These are phyloP conservation scores for Globisporangium takayamanum DNA, from an alignment of 352 stramenopile genomes.

Conservation along the genomic window DNA sequence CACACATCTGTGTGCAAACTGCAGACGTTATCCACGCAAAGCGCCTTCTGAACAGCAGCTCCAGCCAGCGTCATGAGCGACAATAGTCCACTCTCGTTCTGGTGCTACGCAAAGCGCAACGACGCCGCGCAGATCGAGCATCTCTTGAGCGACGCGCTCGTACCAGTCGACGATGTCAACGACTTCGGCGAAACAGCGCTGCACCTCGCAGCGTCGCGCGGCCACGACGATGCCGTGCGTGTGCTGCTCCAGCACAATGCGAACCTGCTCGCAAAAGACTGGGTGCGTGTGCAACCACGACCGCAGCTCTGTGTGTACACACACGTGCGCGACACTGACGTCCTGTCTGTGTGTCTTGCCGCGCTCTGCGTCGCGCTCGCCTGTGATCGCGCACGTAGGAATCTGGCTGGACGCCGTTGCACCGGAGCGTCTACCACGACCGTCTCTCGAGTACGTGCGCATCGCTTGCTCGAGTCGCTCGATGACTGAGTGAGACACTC, in stretches of 20 bases:
- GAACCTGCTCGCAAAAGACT: conserved; percentile 43
- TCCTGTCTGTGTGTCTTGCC: not conserved
- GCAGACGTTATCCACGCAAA: too few species aligned
- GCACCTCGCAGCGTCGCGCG: conserved; percentile 54
- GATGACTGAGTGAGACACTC: not conserved
- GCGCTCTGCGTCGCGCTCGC: conserved; percentile 4
- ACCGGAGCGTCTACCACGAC: conserved; percentile 64
- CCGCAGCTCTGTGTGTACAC: too few species aligned
- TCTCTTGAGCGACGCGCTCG: conserved; percentile 21
- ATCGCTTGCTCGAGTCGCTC: not conserved
- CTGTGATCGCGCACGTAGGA: conserved; percentile 30
- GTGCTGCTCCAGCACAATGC: conserved; percentile 55
- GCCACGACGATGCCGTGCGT: conserved; percentile 42
- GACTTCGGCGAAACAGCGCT: conserved; percentile 68
- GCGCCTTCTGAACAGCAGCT: too few species aligned
- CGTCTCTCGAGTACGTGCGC: conserved; percentile 54
- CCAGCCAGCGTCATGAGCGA: not conserved
- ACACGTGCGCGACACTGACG: conserved; percentile 1
- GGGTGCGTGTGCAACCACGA: conserved; percentile 29
- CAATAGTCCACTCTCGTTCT: not conserved
- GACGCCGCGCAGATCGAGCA: conserved; percentile 2
- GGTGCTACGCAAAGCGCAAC: conserved; percentile 1
- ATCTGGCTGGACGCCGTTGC: conserved; percentile 75
- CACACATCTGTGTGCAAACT: too few species aligned
- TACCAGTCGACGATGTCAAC: conserved; percentile 54